A percentile compares a stretch with the other conserved stretches of the same genome.
Evolutionary conservation across 2,329 filamentous ascomycete genomes (phyloP).

Genomic region (Verticillium tricorpus): DNA sequence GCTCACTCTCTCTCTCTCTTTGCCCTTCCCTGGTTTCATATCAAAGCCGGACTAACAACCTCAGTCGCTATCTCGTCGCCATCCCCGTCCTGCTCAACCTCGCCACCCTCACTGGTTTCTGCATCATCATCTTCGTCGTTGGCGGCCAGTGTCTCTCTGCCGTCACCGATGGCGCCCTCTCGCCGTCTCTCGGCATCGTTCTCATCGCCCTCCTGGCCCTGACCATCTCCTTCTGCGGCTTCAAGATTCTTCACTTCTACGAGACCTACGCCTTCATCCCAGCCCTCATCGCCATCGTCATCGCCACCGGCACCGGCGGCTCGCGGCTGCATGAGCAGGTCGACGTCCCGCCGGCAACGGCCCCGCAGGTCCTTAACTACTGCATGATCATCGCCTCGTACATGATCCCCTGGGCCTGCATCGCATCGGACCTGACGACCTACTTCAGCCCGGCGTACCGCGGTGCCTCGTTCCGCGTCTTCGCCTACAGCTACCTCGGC

Average conservation of each 20-base stretch:
- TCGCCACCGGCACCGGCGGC: conserved; percentile 51
- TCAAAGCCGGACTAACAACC: conserved; percentile 4
- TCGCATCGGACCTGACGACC: conserved; percentile 57
- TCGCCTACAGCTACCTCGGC: conserved; percentile 53
- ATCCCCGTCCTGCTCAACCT: conserved; percentile 60
- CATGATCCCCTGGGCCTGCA: conserved; percentile 57
- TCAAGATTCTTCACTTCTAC: conserved; percentile 50
- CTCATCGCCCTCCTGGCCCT: conserved; percentile 53
- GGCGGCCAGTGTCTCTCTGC: conserved; percentile 56
- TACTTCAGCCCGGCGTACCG: conserved; percentile 53
- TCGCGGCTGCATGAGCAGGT: conserved; percentile 44
- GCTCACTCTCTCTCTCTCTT: neutral
- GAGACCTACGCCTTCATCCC: conserved; percentile 55
- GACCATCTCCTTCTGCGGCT: conserved; percentile 59
- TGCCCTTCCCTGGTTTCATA: neutral
- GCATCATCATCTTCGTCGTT: conserved; percentile 56
- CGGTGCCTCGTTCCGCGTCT: conserved; percentile 42
- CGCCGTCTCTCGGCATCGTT: conserved; percentile 54
- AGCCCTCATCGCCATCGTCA: conserved; percentile 48
- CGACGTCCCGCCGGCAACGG: conserved; percentile 28
- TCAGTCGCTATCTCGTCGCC: conserved; percentile 49
- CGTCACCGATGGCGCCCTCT: conserved; percentile 43
- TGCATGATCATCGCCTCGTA: conserved; percentile 59
- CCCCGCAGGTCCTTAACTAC: conserved; percentile 47
- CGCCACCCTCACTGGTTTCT: conserved; percentile 59